Evolutionary conservation across 129 eudicot genomes (phyloP), one percentile per base, ranked within the genome.

Genomic region (Chrysanthemum makinoi): DNA sequence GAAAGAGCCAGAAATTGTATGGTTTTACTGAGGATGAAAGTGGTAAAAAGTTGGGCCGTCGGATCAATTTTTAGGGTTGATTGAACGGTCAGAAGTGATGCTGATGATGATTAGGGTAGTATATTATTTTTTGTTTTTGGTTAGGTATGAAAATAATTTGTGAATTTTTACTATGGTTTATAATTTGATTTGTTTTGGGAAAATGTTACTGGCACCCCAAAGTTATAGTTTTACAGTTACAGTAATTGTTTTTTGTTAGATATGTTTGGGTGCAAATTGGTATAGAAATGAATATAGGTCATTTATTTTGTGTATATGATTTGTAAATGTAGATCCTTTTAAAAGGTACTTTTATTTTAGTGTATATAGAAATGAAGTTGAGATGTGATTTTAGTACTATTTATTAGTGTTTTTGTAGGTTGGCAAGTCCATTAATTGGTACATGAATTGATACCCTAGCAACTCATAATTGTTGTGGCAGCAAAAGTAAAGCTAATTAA

Each of bases 1-100:
- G 76, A 82, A 89, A 82, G 82, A 89, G 89, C 50, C 83, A 79
- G 66, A 79, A 79, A 67, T 30, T 79, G 50, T 79, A 79, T 50
- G 83, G 83, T n/a, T 22, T 50, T 79, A 33, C 3, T 79, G 18
- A 74, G 77, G 43, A 79, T 74, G 83, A 79, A 74, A 62, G 83
- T 20, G 58, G 77, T 53, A 75, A 65, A 86, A 72, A 51, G 58
- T 83, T 74, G 92, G 81, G 0, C 79, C 92, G 83, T 80, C 83
- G 15, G 90, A 89, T 89, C 83, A 75, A 26, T 82, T 20, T 61
- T 49, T 82, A 1, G 85, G 74, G 44, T 63, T 72, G 24, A 65
- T 77, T 51, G 79, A 81, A 71, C 88, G 85, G 77, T 84, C 80
- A 75, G n/a, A 48, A 68, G 63, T 70, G 62, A 75, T 47, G 53